These are phyloP conservation scores for Vaccinium vitisidaea DNA, from an alignment of 148 eudicot species.

Conservation along the genomic window DNA sequence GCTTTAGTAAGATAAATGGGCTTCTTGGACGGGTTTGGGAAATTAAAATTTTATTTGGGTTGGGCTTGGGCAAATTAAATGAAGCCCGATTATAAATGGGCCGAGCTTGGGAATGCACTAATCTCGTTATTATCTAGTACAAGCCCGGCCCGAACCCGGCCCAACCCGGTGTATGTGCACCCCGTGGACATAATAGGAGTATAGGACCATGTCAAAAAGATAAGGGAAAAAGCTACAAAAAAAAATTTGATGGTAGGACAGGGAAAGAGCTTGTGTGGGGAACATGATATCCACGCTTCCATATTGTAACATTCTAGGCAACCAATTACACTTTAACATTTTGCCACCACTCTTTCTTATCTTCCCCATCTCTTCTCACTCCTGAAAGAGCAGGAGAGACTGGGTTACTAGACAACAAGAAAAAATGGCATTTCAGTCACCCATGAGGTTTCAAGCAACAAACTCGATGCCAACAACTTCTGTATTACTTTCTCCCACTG, in stretches of 20 bases:
- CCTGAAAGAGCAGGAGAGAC: neutral
- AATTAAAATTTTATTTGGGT: too few relatives aligned
- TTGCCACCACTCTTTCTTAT: neutral
- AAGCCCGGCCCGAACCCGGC: too few relatives aligned
- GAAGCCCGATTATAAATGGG: too few relatives aligned
- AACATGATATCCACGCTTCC: conserved; percentile 47
- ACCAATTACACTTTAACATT: conserved; percentile 15
- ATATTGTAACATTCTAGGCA: conserved; percentile 8
- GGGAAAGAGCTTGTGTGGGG: conserved; percentile 37
- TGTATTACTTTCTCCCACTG: conserved; percentile 25
- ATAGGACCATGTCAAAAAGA: conserved; percentile 18
- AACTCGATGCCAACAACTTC: conserved; percentile 25
- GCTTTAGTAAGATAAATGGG: too few relatives aligned
- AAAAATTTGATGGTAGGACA: conserved; percentile 3
- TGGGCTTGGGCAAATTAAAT: too few relatives aligned
- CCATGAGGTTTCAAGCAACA: conserved; percentile 19
- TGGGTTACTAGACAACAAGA: neutral
- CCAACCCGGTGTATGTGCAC: too few relatives aligned
- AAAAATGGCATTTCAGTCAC: conserved; percentile 35
- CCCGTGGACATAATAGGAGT: neutral
- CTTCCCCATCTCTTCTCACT: conserved; percentile 14
- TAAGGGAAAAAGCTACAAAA: conserved; percentile 21
- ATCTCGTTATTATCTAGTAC: too few relatives aligned
- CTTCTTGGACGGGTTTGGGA: too few relatives aligned
- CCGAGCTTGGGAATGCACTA: too few relatives aligned